Evolutionary conservation across 108 stramenopile genomes (phyloP).

Genomic region (Stephanodiscus triporus): DNA sequence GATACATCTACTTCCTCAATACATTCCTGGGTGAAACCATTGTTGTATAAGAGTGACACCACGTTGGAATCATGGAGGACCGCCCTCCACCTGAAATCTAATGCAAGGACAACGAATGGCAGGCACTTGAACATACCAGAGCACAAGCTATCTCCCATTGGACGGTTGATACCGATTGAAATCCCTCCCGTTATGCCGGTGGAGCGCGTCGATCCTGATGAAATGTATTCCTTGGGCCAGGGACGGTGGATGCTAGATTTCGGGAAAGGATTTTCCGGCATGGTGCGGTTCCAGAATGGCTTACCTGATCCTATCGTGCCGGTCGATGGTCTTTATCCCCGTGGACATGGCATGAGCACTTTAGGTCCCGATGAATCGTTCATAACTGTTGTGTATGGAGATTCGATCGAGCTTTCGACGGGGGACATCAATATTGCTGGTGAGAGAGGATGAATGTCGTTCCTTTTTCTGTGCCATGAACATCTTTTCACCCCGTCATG

Average conservation of each 20-base stretch:
- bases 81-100: conserved; percentile 37
- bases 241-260: conserved; percentile 61
- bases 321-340: conserved; percentile 25
- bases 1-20: background rate
- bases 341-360: conserved; percentile 43
- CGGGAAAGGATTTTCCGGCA: conserved; percentile 53
- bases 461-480: background rate
- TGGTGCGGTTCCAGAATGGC: conserved; percentile 49
- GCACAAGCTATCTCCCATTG: conserved; percentile 45
- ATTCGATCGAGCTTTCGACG: conserved; percentile 28
- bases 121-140: conserved; percentile 4
- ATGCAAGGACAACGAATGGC: conserved; percentile 1
- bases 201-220: conserved; percentile 40
- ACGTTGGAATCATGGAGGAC: conserved; percentile 45
- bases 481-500: background rate
- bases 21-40: conserved; percentile 32
- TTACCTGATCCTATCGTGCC: conserved; percentile 52
- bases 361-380: conserved; percentile 28
- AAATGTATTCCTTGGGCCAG: conserved; percentile 34
- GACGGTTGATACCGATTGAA: conserved; percentile 40
- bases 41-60: conserved; percentile 42
- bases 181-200: conserved; percentile 48
- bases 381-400: conserved; percentile 48
- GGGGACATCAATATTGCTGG: conserved; percentile 45
- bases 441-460: background rate